Conservation (phyloP, 495 filamentous ascomycete genomes). For the Penicilliopsis zonata region DNA sequence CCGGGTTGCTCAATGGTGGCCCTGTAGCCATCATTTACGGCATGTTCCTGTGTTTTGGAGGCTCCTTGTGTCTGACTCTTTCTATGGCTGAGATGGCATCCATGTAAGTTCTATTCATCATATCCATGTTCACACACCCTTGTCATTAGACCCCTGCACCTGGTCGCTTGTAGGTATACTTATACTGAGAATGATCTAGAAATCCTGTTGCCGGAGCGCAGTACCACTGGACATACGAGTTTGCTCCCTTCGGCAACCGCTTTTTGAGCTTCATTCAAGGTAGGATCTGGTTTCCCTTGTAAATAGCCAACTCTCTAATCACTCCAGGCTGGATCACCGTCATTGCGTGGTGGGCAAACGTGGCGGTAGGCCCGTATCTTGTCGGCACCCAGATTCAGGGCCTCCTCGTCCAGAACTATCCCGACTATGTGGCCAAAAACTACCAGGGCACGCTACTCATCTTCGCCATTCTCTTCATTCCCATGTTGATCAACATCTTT, state of each 20-base stretch:
- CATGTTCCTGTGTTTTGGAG: too few species aligned
- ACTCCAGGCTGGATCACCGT: slow-evolving; percentile 32
- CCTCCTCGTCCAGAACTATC: slow-evolving; percentile 23
- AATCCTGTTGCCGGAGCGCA: slow-evolving; percentile 29
- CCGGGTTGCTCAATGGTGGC: too few species aligned
- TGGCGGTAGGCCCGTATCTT: slow-evolving; percentile 27
- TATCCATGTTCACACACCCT: neutral
- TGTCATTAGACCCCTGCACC: neutral
- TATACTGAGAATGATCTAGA: slow-evolving; percentile 6
- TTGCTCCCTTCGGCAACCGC: slow-evolving; percentile 24
- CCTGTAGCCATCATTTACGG: too few species aligned
- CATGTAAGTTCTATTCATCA: slow-evolving; percentile 8
- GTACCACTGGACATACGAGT: slow-evolving; percentile 40
- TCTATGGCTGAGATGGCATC: slow-evolving; percentile 24
- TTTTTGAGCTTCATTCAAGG: slow-evolving; percentile 35
- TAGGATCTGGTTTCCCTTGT: slow-evolving; percentile 1
- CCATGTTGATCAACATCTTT: too few species aligned
- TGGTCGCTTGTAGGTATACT: neutral
- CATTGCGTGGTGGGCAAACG: slow-evolving; percentile 27
- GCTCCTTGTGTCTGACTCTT: too few species aligned
- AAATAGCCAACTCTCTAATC: neutral
- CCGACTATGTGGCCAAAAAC: slow-evolving; percentile 16
- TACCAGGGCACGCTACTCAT: slow-evolving; percentile 37
- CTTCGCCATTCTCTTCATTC: slow-evolving; percentile 26
- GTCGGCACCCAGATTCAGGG: slow-evolving; percentile 33